A percentile compares a stretch with the other conserved stretches of the same genome.
Evolutionary conservation across 2,329 filamentous ascomycete genomes (phyloP).

Genomic region (Dactylellina drechsleri): DNA sequence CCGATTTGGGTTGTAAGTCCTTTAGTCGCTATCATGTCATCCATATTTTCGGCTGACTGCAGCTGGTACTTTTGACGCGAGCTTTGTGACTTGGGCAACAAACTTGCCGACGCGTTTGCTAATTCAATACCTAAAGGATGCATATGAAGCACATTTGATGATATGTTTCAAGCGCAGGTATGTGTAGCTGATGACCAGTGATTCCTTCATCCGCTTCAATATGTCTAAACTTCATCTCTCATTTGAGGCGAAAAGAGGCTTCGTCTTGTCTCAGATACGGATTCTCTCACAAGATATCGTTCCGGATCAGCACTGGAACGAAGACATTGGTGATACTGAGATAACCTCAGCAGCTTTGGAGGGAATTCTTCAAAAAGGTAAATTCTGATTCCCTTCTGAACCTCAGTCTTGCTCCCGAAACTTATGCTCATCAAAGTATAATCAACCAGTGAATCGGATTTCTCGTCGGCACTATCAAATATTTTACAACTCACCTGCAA

Average conservation of each 20-base stretch:
- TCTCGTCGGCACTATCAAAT: constrained; percentile 73
- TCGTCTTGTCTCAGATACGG: constrained; percentile 72
- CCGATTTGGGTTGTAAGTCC: no score
- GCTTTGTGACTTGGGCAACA: no score
- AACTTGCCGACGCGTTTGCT: no score
- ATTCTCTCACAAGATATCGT: constrained; percentile 70
- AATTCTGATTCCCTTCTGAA: not conserved
- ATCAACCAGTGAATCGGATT: constrained; percentile 67
- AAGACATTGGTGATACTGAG: constrained; percentile 58
- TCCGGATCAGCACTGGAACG: constrained; percentile 52
- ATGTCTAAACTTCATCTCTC: constrained; percentile 66
- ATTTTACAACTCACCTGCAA: constrained; percentile 75
- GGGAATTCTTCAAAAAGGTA: constrained; percentile 64
- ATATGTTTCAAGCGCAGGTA: no score
- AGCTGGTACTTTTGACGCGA: no score
- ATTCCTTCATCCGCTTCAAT: not conserved
- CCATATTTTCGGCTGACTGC: no score
- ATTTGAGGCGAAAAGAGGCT: constrained; percentile 72
- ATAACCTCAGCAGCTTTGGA: constrained; percentile 67
- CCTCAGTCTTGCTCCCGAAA: no score
- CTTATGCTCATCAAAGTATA: no score
- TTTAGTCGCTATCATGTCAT: no score
- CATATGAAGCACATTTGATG: no score
- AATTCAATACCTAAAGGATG: no score
- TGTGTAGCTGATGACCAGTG: not conserved